These are phyloP conservation scores for Platanthera zijinensis DNA, from an alignment of 106 monocot species.

Conservation along the genomic window DNA sequence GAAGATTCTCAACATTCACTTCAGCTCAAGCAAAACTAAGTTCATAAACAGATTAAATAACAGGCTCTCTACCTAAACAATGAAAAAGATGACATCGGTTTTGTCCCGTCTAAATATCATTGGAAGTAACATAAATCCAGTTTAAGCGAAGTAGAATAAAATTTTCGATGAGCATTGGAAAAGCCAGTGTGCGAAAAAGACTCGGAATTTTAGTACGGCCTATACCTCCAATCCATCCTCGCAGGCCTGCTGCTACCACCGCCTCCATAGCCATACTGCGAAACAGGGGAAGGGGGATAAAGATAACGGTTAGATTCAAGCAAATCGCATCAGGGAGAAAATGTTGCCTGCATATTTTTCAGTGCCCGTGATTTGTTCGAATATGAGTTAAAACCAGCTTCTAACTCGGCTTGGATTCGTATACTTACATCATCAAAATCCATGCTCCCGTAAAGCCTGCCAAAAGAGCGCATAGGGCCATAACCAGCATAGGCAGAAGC, in stretches of 20 bases:
- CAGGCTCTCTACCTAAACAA: background rate
- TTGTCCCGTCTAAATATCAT: background rate
- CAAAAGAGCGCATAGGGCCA: conserved; percentile 65
- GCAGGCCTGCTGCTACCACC: conserved; percentile 50
- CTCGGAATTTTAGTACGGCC: conserved; percentile 45
- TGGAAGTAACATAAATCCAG: too few relatives aligned
- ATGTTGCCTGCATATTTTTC: background rate
- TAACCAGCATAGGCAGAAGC: conserved; percentile 39
- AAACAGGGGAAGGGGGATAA: conserved; percentile 5
- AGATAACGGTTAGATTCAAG: background rate
- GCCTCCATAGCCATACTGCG: conserved; percentile 84
- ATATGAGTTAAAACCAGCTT: background rate
- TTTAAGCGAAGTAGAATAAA: too few relatives aligned
- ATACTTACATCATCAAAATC: conserved; percentile 82
- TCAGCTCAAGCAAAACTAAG: background rate
- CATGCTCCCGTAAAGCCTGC: conserved; percentile 66
- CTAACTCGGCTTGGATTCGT: background rate
- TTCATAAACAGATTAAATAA: background rate
- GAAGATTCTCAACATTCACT: background rate
- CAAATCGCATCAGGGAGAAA: background rate
- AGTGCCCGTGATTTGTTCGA: background rate
- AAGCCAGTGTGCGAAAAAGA: background rate
- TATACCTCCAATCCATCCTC: conserved; percentile 87
- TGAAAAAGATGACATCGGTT: background rate
- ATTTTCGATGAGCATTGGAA: background rate